Percentiles rank a stretch among this genome's conserved stretches.
Evolutionary conservation across 2,329 filamentous ascomycete species (phyloP).

Genomic region (Monosporascus sp.): DNA sequence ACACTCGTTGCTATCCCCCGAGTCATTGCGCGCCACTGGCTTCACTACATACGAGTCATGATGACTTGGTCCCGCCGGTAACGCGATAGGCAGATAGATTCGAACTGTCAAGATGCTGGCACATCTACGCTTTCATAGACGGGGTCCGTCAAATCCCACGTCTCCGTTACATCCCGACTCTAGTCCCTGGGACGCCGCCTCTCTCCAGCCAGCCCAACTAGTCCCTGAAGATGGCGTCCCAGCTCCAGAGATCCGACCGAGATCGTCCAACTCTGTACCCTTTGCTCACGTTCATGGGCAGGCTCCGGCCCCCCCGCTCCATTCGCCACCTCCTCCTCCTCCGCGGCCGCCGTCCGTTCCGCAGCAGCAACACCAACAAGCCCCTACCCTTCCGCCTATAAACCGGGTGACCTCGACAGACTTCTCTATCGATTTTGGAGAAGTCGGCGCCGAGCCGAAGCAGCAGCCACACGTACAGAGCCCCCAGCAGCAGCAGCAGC

Average conservation of each 20-base stretch:
- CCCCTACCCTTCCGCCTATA: constrained; percentile 38
- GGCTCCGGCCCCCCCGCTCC: constrained; percentile 21
- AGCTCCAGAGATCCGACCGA: constrained; percentile 39
- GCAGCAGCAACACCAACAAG: constrained; percentile 20
- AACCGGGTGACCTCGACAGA: constrained; percentile 39
- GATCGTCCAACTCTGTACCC: constrained; percentile 19
- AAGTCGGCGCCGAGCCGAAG: constrained; percentile 9
- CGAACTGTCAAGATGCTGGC: constrained; percentile 37
- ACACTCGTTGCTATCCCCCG: too few species aligned
- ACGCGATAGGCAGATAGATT: background rate
- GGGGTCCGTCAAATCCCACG: constrained; percentile 49
- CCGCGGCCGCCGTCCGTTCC: constrained; percentile 10
- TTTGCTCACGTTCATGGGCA: constrained; percentile 29
- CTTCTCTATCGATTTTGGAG: constrained; percentile 13
- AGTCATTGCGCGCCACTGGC: too few species aligned
- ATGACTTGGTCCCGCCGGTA: background rate
- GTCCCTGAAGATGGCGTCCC: constrained; percentile 38
- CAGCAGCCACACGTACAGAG: background rate
- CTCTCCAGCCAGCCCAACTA: constrained; percentile 36
- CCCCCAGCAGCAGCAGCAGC: constrained; percentile 5
- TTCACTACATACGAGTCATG: background rate
- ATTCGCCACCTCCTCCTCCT: constrained; percentile 35
- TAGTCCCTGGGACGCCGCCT: constrained; percentile 32
- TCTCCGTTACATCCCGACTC: constrained; percentile 45
- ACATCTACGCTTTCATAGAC: constrained; percentile 53